phyloP scores from a whole-genome alignment of 768 basidiomycete genomes.

The Boletus subparvulus region DNA sequence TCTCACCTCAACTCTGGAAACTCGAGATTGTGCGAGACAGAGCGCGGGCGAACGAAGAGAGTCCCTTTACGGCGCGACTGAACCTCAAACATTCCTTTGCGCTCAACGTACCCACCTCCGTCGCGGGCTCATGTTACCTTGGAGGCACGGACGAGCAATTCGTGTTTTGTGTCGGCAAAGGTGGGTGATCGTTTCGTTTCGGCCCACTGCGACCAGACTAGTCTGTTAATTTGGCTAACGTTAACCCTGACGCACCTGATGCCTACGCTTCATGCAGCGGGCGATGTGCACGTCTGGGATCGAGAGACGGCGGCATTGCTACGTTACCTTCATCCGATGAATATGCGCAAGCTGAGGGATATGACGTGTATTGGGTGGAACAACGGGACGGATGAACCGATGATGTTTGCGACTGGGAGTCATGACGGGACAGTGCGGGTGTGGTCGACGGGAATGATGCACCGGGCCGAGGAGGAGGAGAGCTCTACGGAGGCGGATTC shows the following conservation, averaged over 20 bases:
- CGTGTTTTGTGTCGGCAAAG: slow-evolving; percentile 76
- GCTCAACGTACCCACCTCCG: slow-evolving; percentile 62
- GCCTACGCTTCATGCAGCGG: slow-evolving; percentile 43
- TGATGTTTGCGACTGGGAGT: slow-evolving; percentile 68
- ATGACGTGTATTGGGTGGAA: slow-evolving; percentile 86
- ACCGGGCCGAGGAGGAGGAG: neutral
- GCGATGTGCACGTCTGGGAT: slow-evolving; percentile 86
- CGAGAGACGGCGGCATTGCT: slow-evolving; percentile 71
- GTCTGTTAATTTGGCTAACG: neutral
- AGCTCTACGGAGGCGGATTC: slow-evolving; percentile 24
- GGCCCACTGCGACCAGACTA: neutral
- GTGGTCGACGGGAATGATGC: slow-evolving; percentile 53
- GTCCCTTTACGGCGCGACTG: slow-evolving; percentile 21
- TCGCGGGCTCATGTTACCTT: slow-evolving; percentile 79
- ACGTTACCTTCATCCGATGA: slow-evolving; percentile 62
- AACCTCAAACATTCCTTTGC: slow-evolving; percentile 62
- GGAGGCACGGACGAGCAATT: slow-evolving; percentile 76
- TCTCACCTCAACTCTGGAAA: slow-evolving; percentile 75
- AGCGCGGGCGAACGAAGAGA: slow-evolving; percentile 31
- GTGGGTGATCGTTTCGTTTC: slow-evolving; percentile 33
- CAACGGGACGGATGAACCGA: slow-evolving; percentile 45
- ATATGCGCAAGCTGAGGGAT: slow-evolving; percentile 51
- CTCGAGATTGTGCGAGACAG: slow-evolving; percentile 49
- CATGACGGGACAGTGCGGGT: slow-evolving; percentile 76
- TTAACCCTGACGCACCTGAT: neutral